Percentiles rank a stretch among this genome's conserved stretches.
Conservation (phyloP, 257 asterid species). For the Penstemon davidsonii region DNA sequence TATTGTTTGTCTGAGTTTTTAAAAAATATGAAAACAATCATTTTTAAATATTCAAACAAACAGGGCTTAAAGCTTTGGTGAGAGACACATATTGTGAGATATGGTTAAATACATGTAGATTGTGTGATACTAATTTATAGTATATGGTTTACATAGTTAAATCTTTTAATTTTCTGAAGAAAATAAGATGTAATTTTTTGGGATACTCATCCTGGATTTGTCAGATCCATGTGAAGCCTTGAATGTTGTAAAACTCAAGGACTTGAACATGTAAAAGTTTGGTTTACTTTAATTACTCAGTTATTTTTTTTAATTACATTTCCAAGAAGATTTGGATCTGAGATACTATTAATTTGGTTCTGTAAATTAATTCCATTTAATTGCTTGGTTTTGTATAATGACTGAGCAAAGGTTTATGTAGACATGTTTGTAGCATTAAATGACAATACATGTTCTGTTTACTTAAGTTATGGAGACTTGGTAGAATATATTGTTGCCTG, state of each 20-base stretch:
- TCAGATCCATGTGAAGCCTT: conserved; percentile 53
- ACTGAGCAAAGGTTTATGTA: too few relatives aligned
- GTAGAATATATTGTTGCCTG: too few relatives aligned
- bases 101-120: conserved; percentile 21
- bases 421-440: too few relatives aligned
- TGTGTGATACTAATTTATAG: not conserved
- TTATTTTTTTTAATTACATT: conserved; percentile 9
- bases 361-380: conserved; percentile 18
- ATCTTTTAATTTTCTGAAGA: not conserved
- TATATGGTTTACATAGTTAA: not conserved
- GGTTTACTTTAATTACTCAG: not conserved
- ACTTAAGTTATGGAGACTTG: too few relatives aligned
- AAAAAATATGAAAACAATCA: too few relatives aligned
- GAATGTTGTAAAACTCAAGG: conserved; percentile 49
- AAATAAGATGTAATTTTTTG: conserved; percentile 1
- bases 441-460: too few relatives aligned
- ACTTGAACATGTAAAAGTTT: conserved; percentile 24
- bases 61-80: conserved; percentile 16
- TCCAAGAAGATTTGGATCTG: conserved; percentile 38
- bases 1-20: too few relatives aligned
- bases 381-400: not conserved
- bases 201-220: conserved; percentile 22
- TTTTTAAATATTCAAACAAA: conserved; percentile 9
- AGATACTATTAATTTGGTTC: conserved; percentile 12
- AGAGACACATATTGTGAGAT: conserved; percentile 11